Conservation (phyloP, 2,329 filamentous ascomycete genomes). For the Celoporthe dispersa region DNA sequence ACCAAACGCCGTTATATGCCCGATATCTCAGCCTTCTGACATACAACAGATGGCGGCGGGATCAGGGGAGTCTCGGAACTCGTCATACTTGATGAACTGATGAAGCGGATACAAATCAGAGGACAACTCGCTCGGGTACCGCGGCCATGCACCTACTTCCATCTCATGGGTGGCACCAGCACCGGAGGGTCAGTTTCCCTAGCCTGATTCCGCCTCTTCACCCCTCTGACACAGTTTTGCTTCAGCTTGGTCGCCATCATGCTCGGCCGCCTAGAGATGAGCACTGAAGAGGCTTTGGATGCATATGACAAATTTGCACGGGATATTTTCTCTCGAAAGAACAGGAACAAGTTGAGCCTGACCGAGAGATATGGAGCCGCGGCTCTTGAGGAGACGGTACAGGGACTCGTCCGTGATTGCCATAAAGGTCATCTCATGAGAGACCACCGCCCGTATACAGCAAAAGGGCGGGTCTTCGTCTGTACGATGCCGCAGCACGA, state of each 20-base stretch:
- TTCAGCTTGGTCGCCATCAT: conserved; percentile 51
- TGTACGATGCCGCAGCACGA: conserved; percentile 32
- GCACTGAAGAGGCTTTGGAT: conserved; percentile 46
- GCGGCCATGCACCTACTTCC: conserved; percentile 43
- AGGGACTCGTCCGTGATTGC: conserved; percentile 31
- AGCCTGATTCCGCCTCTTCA: too few species aligned
- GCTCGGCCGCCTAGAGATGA: conserved; percentile 51
- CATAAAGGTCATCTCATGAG: conserved; percentile 33
- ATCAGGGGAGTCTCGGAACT: conserved; percentile 43
- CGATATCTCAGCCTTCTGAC: neutral
- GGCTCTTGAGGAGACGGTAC: conserved; percentile 39
- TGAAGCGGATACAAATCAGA: conserved; percentile 36
- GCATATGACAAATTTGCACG: conserved; percentile 45
- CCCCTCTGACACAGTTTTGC: conserved; percentile 11
- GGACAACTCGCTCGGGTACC: conserved; percentile 33
- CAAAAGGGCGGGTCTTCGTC: conserved; percentile 36
- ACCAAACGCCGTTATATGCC: neutral
- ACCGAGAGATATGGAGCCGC: conserved; percentile 38
- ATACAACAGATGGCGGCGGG: conserved; percentile 39
- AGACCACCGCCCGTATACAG: conserved; percentile 18
- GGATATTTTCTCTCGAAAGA: conserved; percentile 41
- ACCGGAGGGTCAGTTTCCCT: conserved; percentile 40
- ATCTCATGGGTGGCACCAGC: conserved; percentile 46
- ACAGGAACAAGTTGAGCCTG: conserved; percentile 29
- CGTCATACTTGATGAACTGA: conserved; percentile 41